Conservation (phyloP, 2,329 filamentous ascomycete species). For the Aureobasidium zeae region DNA sequence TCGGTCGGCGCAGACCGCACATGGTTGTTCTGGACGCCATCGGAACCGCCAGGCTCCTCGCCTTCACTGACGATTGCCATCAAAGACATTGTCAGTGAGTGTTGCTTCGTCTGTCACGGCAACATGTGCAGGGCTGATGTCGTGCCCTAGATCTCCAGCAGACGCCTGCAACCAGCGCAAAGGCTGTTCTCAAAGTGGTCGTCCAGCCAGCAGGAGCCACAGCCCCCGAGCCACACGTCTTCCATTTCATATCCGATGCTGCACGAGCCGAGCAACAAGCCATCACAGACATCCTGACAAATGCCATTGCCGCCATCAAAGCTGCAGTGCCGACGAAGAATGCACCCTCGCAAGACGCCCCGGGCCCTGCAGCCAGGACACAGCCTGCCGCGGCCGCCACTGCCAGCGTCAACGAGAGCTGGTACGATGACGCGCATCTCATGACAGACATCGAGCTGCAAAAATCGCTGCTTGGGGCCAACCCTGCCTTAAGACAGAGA, state of each 20-base stretch:
- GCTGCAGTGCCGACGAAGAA: conserved; percentile 34
- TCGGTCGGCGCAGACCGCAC: conserved; percentile 63
- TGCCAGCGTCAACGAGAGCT: conserved; percentile 43
- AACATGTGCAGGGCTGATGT: not conserved
- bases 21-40: conserved; percentile 72
- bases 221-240: conserved; percentile 65
- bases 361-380: conserved; percentile 58
- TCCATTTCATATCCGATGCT: conserved; percentile 73
- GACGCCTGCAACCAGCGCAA: conserved; percentile 75
- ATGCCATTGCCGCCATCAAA: conserved; percentile 63
- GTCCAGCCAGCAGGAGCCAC: conserved; percentile 53
- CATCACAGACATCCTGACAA: conserved; percentile 73
- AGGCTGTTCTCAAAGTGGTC: conserved; percentile 91
- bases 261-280: conserved; percentile 76
- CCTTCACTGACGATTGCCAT: conserved; percentile 62
- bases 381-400: conserved; percentile 59
- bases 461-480: conserved; percentile 76
- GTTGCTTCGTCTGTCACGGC: no score
- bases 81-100: conserved; percentile 70
- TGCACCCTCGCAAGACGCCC: conserved; percentile 27
- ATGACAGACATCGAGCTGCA: conserved; percentile 74
- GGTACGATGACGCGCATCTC: conserved; percentile 74
- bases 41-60: conserved; percentile 49
- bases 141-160: conserved; percentile 72
- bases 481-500: conserved; percentile 65